Conservation (phyloP, 106 monocot genomes). For the Dendrobium chrysotoxum region DNA sequence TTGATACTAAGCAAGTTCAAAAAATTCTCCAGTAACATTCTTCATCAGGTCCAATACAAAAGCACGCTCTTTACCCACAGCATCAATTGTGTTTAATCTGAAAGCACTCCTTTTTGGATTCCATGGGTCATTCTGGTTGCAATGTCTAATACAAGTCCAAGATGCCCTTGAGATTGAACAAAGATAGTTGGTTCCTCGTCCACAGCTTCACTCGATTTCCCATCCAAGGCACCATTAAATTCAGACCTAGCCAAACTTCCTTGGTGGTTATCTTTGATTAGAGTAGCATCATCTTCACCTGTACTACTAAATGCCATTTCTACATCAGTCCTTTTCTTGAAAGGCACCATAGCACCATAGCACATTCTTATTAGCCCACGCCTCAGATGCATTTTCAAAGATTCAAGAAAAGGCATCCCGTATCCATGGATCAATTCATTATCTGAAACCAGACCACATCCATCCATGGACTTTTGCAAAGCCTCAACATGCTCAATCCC, state of each 20-base stretch:
- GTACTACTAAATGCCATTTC: slow-evolving; percentile 73
- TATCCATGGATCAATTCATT: not conserved
- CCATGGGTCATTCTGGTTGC: not conserved
- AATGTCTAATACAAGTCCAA: not conserved
- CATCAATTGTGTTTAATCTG: not conserved
- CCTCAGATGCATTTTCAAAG: not conserved
- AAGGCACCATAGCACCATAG: slow-evolving; percentile 47
- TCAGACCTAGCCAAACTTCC: slow-evolving; percentile 5
- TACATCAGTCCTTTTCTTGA: slow-evolving; percentile 65
- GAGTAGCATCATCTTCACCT: slow-evolving; percentile 25
- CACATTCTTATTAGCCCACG: not conserved
- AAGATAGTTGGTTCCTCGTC: not conserved
- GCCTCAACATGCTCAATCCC: not conserved
- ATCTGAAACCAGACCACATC: not conserved
- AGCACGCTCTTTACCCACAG: not conserved
- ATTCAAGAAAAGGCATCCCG: not conserved
- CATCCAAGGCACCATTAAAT: not conserved
- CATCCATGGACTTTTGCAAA: not conserved
- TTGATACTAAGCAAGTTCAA: not conserved
- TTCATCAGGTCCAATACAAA: not conserved
- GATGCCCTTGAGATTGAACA: not conserved
- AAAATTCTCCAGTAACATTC: not conserved
- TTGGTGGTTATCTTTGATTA: not conserved
- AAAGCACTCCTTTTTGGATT: too few species aligned
- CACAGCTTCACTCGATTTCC: not conserved